These are phyloP conservation scores for Starmerella vitae DNA, from an alignment of 805 yeast species.

Conservation along the genomic window DNA sequence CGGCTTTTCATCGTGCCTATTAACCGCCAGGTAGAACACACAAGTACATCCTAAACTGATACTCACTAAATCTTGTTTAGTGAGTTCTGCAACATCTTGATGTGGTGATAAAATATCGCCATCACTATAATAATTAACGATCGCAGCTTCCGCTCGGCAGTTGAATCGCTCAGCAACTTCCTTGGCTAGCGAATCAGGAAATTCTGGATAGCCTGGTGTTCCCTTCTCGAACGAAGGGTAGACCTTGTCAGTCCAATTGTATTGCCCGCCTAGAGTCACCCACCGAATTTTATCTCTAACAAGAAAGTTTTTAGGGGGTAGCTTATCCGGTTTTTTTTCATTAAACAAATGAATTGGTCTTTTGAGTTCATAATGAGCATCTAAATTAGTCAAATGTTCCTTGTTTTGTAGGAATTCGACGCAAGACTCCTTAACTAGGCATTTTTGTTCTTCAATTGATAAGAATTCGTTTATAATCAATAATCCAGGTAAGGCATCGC, in stretches of 20 bases:
- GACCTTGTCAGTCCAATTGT: constrained; percentile 33
- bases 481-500: constrained; percentile 29
- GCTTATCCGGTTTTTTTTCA: constrained; percentile 1
- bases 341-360: constrained; percentile 26
- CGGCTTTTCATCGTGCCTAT: constrained; percentile 23
- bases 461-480: constrained; percentile 21
- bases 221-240: constrained; percentile 30
- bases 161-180: constrained; percentile 21
- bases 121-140: constrained; percentile 32
- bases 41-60: constrained; percentile 31
- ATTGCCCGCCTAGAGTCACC: constrained; percentile 37
- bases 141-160: constrained; percentile 30
- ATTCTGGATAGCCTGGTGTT: constrained; percentile 24
- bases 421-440: constrained; percentile 24
- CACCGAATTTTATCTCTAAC: constrained; percentile 29
- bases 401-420: constrained; percentile 26
- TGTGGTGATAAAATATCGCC: constrained; percentile 35
- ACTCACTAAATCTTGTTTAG: constrained; percentile 28
- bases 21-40: constrained; percentile 27
- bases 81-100: constrained; percentile 32
- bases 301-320: constrained; percentile 6
- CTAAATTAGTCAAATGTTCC: constrained; percentile 29
- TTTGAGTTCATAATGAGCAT: constrained; percentile 25
- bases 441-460: constrained; percentile 22
- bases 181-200: constrained; percentile 23